Evolutionary conservation across 1,284 basidiomycete genomes (phyloP), one percentile per base, ranked within the genome.

Genomic region (Uromyces viciae-fabae): DNA sequence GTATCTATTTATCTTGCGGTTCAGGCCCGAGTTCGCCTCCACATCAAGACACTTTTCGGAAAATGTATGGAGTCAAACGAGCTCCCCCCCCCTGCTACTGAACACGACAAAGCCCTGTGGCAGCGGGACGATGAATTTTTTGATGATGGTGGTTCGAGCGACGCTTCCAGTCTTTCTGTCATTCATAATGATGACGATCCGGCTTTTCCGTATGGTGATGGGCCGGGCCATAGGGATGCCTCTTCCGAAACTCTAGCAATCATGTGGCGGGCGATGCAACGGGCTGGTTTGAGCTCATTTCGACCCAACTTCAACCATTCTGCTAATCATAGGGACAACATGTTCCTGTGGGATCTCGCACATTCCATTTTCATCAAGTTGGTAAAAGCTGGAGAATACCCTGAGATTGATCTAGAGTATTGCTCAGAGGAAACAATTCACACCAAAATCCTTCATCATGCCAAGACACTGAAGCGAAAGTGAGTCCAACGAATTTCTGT

Each of bases 241-340:
- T 40, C 25, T 1, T 9, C 52, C 8, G 25, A 36, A 38, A 43
- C 66, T 8, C 66, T 79, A 38, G 4, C 11, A 17, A 79, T 79
- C 42, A 79, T 79, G 36, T 79, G 76, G 76, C 49, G 28, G 5
- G n/a, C 36, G 40, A 79, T 79, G 66, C 38, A 36, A 38, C n/a
- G 56, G 14, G 5, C 11, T 9, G 46, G 66, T 25, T 46, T 79
- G 15, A 22, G 38, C 43, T 60, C 64, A 40, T 79, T 79, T 58
- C 17, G 66, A 22, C 76, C 76, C 2, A 54, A 79, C 49, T 62
- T 79, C 9, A 17, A 25, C 17, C 36, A 9, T 4, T n/a, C n/a
- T 64, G 4, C 36, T 22, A 22, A 33, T 64, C 17, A 31, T 33
- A 31, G 25, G 7, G 60, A 64, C 36, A 64, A 64, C 60, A 64